Evolutionary conservation across 352 stramenopile species (phyloP), one percentile per base, ranked within the genome.

Genomic region (Phytophthora podocarpi): DNA sequence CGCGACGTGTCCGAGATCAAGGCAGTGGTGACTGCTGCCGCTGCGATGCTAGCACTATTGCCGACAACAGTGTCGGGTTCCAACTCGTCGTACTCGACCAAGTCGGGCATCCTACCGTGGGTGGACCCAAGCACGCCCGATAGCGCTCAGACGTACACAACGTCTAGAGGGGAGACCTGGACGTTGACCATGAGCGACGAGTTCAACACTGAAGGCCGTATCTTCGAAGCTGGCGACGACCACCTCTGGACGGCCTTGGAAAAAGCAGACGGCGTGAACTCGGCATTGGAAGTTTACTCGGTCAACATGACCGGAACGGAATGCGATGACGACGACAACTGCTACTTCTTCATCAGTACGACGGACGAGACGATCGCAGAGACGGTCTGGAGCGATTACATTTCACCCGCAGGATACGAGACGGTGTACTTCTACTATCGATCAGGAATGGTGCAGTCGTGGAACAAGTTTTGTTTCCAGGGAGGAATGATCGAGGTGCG

Each of bases 241-340:
- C 91, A 97, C 28, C 75, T 93, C 30, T 99, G 96, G 96, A 98
- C 92, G 18, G 89, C 82, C 3, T 45, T 91, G 50, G 67, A 89
- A n/a, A 82, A 77, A 39, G 78, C 82, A n/a, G 82, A 91, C 28
- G 80, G 80, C 23, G 90, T 85, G 13, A 91, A 92, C 40, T 79
- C 75, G 15, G 90, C 90, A 1, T 72, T 97, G 18, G 90, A 98
- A 43, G 97, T 95, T 58, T 97, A 98, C 73, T 97, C 95, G 46
- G 72, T 70, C 37, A 87, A 74, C 32, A 93, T 91, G 63, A 77
- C 72, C 9, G 67, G 47, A 27, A 78, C 72, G 15, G 75, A 69
- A 36, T 69, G 43, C 24, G 41, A 74, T 31, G 48, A 87, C 20
- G 73, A 82, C n/a, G 53, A 54, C n/a, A 64, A 47, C 43, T 75